These are phyloP conservation scores for Ustilago crameri DNA, from an alignment of 1,284 basidiomycete genomes.

Conservation along the genomic window DNA sequence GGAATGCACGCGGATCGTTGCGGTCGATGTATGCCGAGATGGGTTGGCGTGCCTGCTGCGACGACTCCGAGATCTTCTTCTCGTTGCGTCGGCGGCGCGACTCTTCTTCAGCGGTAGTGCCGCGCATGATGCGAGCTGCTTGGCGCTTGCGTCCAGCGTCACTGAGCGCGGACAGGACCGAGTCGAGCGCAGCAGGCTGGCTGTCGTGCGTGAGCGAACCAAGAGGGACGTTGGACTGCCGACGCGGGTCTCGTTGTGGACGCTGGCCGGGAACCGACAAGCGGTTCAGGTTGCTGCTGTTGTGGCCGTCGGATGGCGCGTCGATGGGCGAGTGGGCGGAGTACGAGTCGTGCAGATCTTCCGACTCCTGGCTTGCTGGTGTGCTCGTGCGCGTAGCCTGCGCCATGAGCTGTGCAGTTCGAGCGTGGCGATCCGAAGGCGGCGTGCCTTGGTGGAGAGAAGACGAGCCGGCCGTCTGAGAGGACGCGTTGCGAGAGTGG, in stretches of 20 bases:
- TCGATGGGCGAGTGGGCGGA: conserved; percentile 50
- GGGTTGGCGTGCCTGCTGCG: conserved; percentile 30
- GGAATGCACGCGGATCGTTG: conserved; percentile 54
- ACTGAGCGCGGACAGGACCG: conserved; percentile 58
- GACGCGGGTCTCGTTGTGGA: conserved; percentile 38
- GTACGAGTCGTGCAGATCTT: conserved; percentile 57
- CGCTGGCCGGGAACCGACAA: conserved; percentile 43
- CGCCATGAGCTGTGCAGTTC: conserved; percentile 54
- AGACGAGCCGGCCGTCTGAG: conserved; percentile 16
- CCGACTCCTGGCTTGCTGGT: conserved; percentile 38
- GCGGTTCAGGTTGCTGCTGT: conserved; percentile 28
- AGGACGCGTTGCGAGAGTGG: conserved; percentile 29
- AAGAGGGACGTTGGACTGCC: conserved; percentile 37
- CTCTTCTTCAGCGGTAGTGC: conserved; percentile 62
- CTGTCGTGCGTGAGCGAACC: conserved; percentile 57
- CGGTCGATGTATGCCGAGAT: conserved; percentile 50
- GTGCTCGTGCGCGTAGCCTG: conserved; percentile 36
- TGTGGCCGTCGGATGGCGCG: conserved; percentile 37
- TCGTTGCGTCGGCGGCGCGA: conserved; percentile 47
- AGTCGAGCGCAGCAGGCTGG: conserved; percentile 57
- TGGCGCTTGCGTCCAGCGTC: conserved; percentile 62
- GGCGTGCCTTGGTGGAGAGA: conserved; percentile 13
- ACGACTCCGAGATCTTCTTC: conserved; percentile 53
- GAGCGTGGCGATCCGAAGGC: conserved; percentile 41
- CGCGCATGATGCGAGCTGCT: conserved; percentile 61